Conservation (phyloP, 345 rosid genomes). For the Psidium friedrichsthalianum region DNA sequence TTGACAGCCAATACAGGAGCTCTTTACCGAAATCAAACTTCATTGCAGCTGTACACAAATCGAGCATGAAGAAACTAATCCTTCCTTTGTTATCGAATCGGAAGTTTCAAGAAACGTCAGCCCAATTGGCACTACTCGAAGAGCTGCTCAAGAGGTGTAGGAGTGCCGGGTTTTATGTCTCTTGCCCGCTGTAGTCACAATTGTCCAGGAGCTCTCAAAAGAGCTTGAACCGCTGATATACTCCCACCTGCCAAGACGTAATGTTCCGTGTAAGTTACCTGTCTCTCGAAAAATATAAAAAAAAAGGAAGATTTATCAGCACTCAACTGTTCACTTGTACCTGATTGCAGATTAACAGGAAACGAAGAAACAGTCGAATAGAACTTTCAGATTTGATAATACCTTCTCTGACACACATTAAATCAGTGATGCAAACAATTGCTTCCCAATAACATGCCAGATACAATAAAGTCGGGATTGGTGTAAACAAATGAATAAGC, state of each 20-base stretch:
- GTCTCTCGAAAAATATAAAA: neutral
- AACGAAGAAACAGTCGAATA: neutral
- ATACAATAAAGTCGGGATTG: neutral
- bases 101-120: neutral
- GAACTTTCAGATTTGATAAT: neutral
- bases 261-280: neutral
- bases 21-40: neutral
- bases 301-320: neutral
- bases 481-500: neutral
- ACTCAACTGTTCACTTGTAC: neutral
- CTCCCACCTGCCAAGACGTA: slow-evolving; percentile 35
- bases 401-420: neutral
- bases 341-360: neutral
- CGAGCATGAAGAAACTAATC: neutral
- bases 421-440: neutral
- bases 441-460: neutral
- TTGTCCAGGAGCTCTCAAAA: slow-evolving; percentile 67
- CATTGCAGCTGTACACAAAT: neutral
- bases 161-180: slow-evolving; percentile 36
- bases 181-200: slow-evolving; percentile 55
- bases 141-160: neutral
- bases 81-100: neutral
- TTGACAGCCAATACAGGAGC: neutral
- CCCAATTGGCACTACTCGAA: neutral
- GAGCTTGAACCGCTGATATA: slow-evolving; percentile 64